phyloP scores from a whole-genome alignment of 1,139 yeast genomes.

The Debaryomycetaceae sp. region DNA sequence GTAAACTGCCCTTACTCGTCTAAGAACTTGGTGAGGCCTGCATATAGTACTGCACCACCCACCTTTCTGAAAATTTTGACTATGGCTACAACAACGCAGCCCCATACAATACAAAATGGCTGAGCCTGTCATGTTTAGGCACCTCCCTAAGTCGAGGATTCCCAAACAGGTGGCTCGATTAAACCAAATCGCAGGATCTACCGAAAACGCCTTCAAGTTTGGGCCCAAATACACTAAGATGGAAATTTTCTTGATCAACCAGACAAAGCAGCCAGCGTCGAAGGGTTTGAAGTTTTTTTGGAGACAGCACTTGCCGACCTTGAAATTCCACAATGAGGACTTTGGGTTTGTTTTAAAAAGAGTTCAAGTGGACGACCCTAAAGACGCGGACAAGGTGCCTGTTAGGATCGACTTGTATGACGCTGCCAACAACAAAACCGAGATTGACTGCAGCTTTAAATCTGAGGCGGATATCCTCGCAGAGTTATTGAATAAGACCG shows the following conservation, averaged over 20 bases:
- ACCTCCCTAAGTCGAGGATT: slow-evolving; percentile 26
- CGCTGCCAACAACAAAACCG: slow-evolving; percentile 15
- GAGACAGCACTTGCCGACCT: slow-evolving; percentile 68
- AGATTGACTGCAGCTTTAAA: slow-evolving; percentile 31
- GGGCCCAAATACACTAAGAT: slow-evolving; percentile 21
- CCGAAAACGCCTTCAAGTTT: slow-evolving; percentile 30
- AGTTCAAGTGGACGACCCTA: slow-evolving; percentile 39
- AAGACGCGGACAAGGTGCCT: slow-evolving; percentile 44
- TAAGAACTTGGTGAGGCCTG: too few species aligned
- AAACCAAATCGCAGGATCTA: slow-evolving; percentile 36
- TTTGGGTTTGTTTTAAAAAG: slow-evolving; percentile 59
- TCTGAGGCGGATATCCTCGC: slow-evolving; percentile 23
- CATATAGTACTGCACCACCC: too few species aligned
- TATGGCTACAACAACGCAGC: too few species aligned
- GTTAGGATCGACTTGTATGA: slow-evolving; percentile 34
- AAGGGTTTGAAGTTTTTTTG: slow-evolving; percentile 53
- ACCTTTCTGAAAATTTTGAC: too few species aligned
- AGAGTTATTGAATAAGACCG: slow-evolving; percentile 27
- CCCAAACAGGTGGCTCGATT: slow-evolving; percentile 33
- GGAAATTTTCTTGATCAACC: slow-evolving; percentile 28
- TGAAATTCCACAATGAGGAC: slow-evolving; percentile 77
- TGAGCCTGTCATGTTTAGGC: slow-evolving; percentile 16
- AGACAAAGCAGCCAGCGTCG: slow-evolving; percentile 26
- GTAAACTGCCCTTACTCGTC: too few species aligned
- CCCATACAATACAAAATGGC: neutral